Percentiles rank a stretch among this genome's conserved stretches.
Conservation (phyloP, 495 filamentous ascomycete genomes). For the Saxophila tyrrhenica region DNA sequence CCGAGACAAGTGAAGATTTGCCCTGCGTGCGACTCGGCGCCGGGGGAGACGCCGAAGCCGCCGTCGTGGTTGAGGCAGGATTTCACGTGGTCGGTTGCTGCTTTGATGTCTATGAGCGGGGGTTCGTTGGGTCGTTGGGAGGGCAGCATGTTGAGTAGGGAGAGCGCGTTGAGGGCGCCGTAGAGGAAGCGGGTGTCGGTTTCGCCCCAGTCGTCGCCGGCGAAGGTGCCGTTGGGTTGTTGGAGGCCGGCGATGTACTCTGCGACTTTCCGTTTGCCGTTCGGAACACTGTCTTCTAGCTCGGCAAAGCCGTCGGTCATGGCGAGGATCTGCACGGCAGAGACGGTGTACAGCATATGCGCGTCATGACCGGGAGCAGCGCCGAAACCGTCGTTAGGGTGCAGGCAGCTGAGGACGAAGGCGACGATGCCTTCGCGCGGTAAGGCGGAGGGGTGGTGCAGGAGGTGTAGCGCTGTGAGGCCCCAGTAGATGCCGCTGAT, state of each 20-base stretch:
- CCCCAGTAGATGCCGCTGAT: conserved; percentile 97
- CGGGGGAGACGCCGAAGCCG: conserved; percentile 77
- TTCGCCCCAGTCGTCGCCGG: conserved; percentile 93
- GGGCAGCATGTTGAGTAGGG: conserved; percentile 58
- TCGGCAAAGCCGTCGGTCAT: conserved; percentile 74
- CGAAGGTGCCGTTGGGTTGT: conserved; percentile 75
- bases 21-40: conserved; percentile 82
- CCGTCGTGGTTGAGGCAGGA: conserved; percentile 86
- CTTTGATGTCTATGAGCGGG: conserved; percentile 56
- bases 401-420: conserved; percentile 85
- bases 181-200: conserved; percentile 90
- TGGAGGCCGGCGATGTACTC: conserved; percentile 74
- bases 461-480: conserved; percentile 73
- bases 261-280: conserved; percentile 59
- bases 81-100: conserved; percentile 65
- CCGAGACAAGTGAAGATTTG: conserved; percentile 95
- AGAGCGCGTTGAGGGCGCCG: conserved; percentile 74
- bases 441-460: conserved; percentile 67
- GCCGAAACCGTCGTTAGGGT: conserved; percentile 79
- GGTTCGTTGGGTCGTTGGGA: conserved; percentile 9
- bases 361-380: conserved; percentile 90
- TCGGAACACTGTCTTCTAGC: conserved; percentile 54
- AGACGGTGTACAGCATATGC: conserved; percentile 89
- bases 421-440: conserved; percentile 72
- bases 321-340: conserved; percentile 82